Evolutionary conservation across 2,329 filamentous ascomycete species (phyloP).

Genomic region (Calonectria pauciramosa): DNA sequence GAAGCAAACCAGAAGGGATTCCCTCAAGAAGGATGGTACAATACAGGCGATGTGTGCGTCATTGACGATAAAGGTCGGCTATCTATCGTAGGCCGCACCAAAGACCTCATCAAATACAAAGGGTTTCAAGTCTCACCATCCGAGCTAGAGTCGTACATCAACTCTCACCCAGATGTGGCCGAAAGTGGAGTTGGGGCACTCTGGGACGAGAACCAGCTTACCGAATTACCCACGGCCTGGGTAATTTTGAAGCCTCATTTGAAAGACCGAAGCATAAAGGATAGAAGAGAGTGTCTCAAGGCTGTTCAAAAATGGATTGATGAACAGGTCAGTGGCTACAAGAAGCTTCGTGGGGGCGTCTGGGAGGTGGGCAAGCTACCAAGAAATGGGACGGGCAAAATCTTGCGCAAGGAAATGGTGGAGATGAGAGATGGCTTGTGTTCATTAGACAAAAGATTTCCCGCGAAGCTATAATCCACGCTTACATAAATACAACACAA

Average conservation of each 20-base stretch:
- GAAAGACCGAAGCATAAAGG: constrained; percentile 14
- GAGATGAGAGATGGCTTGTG: constrained; percentile 49
- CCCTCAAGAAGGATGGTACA: constrained; percentile 56
- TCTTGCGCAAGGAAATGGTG: constrained; percentile 50
- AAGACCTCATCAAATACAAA: constrained; percentile 59
- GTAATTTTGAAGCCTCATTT: constrained; percentile 49
- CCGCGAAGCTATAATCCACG: constrained; percentile 29
- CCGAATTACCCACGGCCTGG: constrained; percentile 56
- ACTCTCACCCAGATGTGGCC: constrained; percentile 52
- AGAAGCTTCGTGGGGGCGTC: constrained; percentile 56
- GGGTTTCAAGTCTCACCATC: constrained; percentile 56
- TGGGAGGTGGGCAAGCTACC: constrained; percentile 51
- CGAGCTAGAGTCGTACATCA: constrained; percentile 53
- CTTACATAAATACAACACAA: background rate
- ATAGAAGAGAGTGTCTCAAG: constrained; percentile 38
- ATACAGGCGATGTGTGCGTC: constrained; percentile 60
- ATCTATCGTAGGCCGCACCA: constrained; percentile 54
- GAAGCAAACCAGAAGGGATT: constrained; percentile 55
- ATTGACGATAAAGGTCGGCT: constrained; percentile 50
- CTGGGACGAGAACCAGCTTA: constrained; percentile 55
- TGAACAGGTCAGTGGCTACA: constrained; percentile 56
- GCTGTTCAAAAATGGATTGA: constrained; percentile 51
- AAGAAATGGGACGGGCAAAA: constrained; percentile 55
- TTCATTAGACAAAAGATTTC: constrained; percentile 42
- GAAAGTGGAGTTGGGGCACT: constrained; percentile 53